Base-by-base conservation (phyloP, 768 basidiomycete genomes). In the Agaricus bisporus region DNA sequence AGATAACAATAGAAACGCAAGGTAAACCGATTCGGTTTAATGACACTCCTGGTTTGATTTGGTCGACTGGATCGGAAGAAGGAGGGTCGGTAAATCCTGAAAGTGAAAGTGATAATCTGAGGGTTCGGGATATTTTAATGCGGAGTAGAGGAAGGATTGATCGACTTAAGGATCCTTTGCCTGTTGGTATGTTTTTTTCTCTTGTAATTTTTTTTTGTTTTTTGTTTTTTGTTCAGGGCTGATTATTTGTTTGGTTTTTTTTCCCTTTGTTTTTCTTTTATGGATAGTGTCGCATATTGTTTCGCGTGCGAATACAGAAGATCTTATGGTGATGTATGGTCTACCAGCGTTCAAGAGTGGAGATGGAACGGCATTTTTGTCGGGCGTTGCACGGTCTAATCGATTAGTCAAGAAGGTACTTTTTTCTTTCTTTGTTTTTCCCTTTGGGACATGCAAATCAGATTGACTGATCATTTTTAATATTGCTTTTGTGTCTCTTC, bases 291-390 rank as follows among this genome's bases (percentile, higher is more conserved):
- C 76, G 15, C 77, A 86, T 58, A 80, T 97, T 55, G 75, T 94
- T 20, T 66, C 78, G 36, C 80, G 82, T 25, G 81, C 88, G 2
- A 80, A 79, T 60, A 69, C 78, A 29, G 86, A 94, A 63, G 94
- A 95, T 66, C 74, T 97, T 39, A 94, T 95, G 88, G 69, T 95
- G n/a, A 71, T 84, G 46, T 95, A 95, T 71, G 83, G 78, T 59
- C 73, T 93, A 12, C 89, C 94, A 3, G 89, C 86, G 7, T 94
- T 95, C 66, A 59, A 78, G 8, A 73, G 73, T 42, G 84, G 86
- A 2, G 83, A 94, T 60, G 64, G 77, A 5, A 73, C 75, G 20
- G 83, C 85, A 0, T 94, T 95, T 76, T 74, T 97, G 36, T 75
- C 83, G 22, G 82, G 82, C 43, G 69, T 95, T 38, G 89, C 92